A percentile compares a stretch with the other conserved stretches of the same genome.
Conservation (phyloP, 2,329 filamentous ascomycete species). For the Cytospora mali region DNA sequence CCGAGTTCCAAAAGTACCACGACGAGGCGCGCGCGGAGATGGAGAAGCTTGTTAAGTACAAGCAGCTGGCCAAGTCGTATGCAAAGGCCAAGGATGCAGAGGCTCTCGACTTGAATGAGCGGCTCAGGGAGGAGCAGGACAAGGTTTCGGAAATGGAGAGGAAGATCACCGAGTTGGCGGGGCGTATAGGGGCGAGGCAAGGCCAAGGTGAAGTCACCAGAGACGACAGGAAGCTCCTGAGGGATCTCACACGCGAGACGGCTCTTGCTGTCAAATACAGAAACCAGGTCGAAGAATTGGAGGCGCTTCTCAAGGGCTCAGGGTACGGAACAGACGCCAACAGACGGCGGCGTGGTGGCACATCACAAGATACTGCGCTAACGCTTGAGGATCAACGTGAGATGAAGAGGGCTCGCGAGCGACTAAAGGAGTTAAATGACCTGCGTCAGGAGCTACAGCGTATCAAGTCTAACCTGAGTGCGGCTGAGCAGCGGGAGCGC, state of each 20-base stretch:
- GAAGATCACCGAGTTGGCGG: conserved; percentile 61
- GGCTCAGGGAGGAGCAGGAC: conserved; percentile 68
- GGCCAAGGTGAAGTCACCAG: conserved; percentile 42
- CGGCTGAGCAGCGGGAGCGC: conserved; percentile 48
- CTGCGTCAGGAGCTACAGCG: conserved; percentile 56
- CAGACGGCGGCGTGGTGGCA: conserved; percentile 40
- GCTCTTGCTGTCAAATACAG: conserved; percentile 60
- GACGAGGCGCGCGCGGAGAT: conserved; percentile 72
- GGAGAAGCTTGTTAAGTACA: conserved; percentile 77
- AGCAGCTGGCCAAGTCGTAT: conserved; percentile 77
- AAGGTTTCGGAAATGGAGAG: conserved; percentile 67
- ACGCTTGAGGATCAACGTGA: conserved; percentile 58
- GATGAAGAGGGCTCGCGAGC: conserved; percentile 55
- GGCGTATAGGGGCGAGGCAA: conserved; percentile 51
- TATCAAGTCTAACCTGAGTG: conserved; percentile 53
- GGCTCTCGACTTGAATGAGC: conserved; percentile 65
- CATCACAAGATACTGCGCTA: conserved; percentile 54
- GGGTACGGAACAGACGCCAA: conserved; percentile 37
- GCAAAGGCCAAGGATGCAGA: conserved; percentile 77
- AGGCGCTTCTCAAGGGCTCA: conserved; percentile 50
- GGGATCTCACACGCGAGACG: conserved; percentile 61
- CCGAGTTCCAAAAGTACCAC: conserved; percentile 74
- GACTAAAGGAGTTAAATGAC: conserved; percentile 54
- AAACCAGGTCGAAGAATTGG: conserved; percentile 61
- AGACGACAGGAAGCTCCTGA: conserved; percentile 51